Percentiles rank a stretch among this genome's conserved stretches.
Evolutionary conservation across 1,139 yeast genomes (phyloP).

Genomic region (Saccharomyces hybrid): DNA sequence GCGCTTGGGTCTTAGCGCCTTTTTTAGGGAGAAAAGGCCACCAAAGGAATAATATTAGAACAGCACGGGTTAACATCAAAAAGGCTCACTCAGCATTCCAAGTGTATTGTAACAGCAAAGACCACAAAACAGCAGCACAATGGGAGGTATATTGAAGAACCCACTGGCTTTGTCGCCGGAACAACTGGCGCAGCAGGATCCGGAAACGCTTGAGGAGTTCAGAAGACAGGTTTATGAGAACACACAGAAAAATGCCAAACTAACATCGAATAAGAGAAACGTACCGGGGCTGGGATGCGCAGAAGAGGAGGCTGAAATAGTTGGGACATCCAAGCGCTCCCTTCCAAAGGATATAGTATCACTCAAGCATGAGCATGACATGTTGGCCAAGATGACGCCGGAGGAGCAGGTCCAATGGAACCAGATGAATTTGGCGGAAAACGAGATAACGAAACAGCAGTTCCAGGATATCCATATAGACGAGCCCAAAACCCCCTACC

Average conservation of each 20-base stretch:
- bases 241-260: conserved; percentile 40
- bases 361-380: conserved; percentile 22
- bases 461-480: conserved; percentile 48
- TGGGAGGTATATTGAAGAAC: conserved; percentile 38
- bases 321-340: conserved; percentile 6
- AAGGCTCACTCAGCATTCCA: neutral
- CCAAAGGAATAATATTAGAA: neutral
- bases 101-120: neutral
- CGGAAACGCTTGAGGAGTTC: conserved; percentile 38
- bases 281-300: conserved; percentile 2
- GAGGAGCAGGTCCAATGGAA: conserved; percentile 58
- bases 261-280: conserved; percentile 17
- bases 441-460: conserved; percentile 41
- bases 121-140: conserved; percentile 4
- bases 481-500: conserved; percentile 96
- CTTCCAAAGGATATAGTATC: conserved; percentile 27
- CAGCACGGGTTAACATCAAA: neutral
- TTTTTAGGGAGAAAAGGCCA: neutral
- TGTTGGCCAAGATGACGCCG: conserved; percentile 8
- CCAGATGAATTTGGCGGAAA: conserved; percentile 52
- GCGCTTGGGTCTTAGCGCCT: neutral
- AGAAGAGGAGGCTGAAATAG: conserved; percentile 6
- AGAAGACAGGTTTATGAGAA: conserved; percentile 42
- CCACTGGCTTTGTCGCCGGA: conserved; percentile 22
- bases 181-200: conserved; percentile 14